Base-by-base conservation (phyloP, 2,329 filamentous ascomycete species). In the Fusarium sp. region DNA sequence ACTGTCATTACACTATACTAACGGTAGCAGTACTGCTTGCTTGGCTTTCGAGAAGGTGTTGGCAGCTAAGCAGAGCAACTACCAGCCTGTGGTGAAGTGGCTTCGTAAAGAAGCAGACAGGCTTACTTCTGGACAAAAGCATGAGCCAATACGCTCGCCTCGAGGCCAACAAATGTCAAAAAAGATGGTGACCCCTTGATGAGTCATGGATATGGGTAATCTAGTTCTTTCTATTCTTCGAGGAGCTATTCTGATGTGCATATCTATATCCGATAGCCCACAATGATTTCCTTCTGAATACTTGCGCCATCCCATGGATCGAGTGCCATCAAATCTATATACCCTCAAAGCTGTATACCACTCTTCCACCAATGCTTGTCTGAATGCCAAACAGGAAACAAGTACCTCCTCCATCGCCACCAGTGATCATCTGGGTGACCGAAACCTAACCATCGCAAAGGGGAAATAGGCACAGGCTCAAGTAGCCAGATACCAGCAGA, bases 401-500 rank as follows among this genome's bases (percentile, higher is more conserved):
- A 81, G 23, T 83, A 77, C 33, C 82, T 76, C 66, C 84, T 83
- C 87, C 90, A 93, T 72, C 91, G 87, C 87, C 88, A 92, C 84
- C 88, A 90, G 1, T 83, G 80, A 72, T 92, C 89, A 1, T 85
- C 87, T 18, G 83, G 78, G 2, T 81, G 80, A 0, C 91, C 91
- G 34, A 90, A 81, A 0, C 91, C 90, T 16, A 94, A 34, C 3
- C 85, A 86, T 28, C 93, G 83, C n/a, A 94, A 75, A 1, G 85
- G 75, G 55, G 92, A 97, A 10, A 95, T 69, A 0, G 94, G 93
- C n/a, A 97, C 80, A 0, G 93, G 93, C 78, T 97, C 93, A 65
- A 89, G 88, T 15, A 97, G 78, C 92, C 92, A 97, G 1, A 97
- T 74, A 0, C 92, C 93, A 1, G 88, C 86, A 12, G 85, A 83